These are phyloP conservation scores for Leptographium flavum DNA, from an alignment of 2,329 filamentous ascomycete genomes.

Conservation along the genomic window DNA sequence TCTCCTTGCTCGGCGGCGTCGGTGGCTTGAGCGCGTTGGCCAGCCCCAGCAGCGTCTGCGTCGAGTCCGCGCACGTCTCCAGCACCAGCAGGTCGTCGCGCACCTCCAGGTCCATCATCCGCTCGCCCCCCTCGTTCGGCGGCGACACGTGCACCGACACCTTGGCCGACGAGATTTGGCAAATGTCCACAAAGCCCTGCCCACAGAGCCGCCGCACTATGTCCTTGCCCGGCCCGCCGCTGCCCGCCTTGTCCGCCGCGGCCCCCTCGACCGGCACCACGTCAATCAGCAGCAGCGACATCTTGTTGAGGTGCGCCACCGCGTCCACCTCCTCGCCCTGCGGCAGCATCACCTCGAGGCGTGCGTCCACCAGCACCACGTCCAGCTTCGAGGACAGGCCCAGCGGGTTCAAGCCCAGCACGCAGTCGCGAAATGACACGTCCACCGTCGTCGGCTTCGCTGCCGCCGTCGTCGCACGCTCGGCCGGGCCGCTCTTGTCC, in stretches of 20 bases:
- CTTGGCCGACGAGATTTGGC: slow-evolving; percentile 72
- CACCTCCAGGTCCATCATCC: slow-evolving; percentile 64
- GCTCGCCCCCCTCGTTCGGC: slow-evolving; percentile 33
- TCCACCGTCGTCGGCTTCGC: slow-evolving; percentile 53
- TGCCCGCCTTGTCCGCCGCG: too few species aligned
- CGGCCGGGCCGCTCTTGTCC: background rate
- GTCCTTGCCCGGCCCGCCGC: slow-evolving; percentile 20
- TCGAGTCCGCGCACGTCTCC: slow-evolving; percentile 94
- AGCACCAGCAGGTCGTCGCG: slow-evolving; percentile 77
- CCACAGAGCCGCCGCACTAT: slow-evolving; percentile 44
- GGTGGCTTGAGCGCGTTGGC: slow-evolving; percentile 73
- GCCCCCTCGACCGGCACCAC: slow-evolving; percentile 33
- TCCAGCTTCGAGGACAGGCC: slow-evolving; percentile 61
- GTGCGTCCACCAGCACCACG: slow-evolving; percentile 65
- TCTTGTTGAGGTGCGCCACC: slow-evolving; percentile 58
- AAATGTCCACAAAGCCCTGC: slow-evolving; percentile 72
- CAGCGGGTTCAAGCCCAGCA: slow-evolving; percentile 73
- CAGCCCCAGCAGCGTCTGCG: slow-evolving; percentile 73
- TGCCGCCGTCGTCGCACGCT: background rate
- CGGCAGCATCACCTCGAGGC: slow-evolving; percentile 52
- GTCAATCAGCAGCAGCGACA: slow-evolving; percentile 72
- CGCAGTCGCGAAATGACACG: slow-evolving; percentile 65
- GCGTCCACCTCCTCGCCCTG: slow-evolving; percentile 48
- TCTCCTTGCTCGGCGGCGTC: slow-evolving; percentile 63
- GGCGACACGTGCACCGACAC: slow-evolving; percentile 46